Conservation (phyloP, 345 rosid genomes). For the Eucalyptus fibrosa region DNA sequence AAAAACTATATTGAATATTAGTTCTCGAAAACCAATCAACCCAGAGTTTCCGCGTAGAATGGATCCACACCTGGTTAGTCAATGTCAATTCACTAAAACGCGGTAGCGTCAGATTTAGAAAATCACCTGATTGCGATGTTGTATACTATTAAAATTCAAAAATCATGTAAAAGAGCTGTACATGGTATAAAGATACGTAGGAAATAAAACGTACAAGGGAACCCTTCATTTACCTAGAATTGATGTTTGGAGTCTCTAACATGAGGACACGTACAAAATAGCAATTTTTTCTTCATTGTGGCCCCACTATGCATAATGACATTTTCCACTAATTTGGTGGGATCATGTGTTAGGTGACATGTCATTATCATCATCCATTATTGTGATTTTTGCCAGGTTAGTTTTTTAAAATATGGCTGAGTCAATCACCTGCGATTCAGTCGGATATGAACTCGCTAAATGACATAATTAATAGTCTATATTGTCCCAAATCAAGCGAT, state of each 20-base stretch:
- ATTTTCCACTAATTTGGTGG: background rate
- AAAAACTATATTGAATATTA: background rate
- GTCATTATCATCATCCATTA: background rate
- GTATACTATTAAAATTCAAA: background rate
- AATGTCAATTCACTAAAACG: background rate
- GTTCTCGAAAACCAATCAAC: background rate
- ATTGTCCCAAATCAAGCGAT: background rate
- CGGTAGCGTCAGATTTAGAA: background rate
- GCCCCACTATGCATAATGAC: background rate
- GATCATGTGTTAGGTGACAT: background rate
- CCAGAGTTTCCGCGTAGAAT: background rate
- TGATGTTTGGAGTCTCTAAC: background rate
- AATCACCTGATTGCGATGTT: background rate
- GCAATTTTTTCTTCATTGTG: background rate
- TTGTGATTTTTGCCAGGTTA: background rate
- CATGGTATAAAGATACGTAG: background rate
- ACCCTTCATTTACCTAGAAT: background rate
- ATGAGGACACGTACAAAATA: background rate
- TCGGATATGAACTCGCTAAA: background rate
- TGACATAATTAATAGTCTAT: background rate
- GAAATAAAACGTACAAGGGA: background rate
- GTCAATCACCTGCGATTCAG: background rate
- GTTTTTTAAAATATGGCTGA: background rate
- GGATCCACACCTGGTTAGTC: background rate
- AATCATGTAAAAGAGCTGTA: background rate